Percentiles rank a stretch among this genome's conserved stretches.
Conservation (phyloP, 805 yeast genomes). For the Saccharomycopsis fermentans region DNA sequence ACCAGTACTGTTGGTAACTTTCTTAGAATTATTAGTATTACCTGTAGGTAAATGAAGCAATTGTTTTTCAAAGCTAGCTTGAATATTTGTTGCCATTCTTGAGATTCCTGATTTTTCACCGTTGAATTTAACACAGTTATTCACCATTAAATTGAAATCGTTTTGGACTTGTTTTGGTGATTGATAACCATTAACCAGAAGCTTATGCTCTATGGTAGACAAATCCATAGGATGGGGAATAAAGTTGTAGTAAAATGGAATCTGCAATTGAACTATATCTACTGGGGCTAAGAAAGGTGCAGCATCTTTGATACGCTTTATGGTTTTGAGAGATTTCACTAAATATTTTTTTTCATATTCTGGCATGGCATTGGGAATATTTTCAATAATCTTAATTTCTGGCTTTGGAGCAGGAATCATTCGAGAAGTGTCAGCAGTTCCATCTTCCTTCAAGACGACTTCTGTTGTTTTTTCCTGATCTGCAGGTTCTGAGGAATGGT, state of each 20-base stretch:
- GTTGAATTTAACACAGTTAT: conserved; percentile 74
- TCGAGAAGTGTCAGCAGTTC: conserved; percentile 8
- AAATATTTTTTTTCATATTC: conserved; percentile 80
- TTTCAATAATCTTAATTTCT: conserved; percentile 63
- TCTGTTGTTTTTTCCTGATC: neutral
- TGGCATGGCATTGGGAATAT: conserved; percentile 61
- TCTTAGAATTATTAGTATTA: conserved; percentile 23
- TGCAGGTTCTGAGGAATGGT: neutral
- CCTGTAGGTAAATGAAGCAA: conserved; percentile 81
- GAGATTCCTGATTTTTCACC: conserved; percentile 78
- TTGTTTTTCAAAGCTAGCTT: conserved; percentile 88
- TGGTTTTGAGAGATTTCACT: conserved; percentile 67
- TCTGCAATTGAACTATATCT: conserved; percentile 75
- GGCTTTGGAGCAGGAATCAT: conserved; percentile 67
- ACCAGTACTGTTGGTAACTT: conserved; percentile 21
- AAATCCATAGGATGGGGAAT: conserved; percentile 89
- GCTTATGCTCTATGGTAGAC: conserved; percentile 78
- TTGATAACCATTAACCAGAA: conserved; percentile 60
- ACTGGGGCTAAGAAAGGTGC: conserved; percentile 85
- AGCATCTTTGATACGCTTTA: conserved; percentile 86
- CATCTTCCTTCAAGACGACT: conserved; percentile 2
- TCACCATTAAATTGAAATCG: conserved; percentile 78
- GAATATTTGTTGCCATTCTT: conserved; percentile 84
- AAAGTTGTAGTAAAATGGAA: conserved; percentile 82
- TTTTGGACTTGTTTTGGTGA: conserved; percentile 56